Conservation (phyloP, 2,329 filamentous ascomycete species). For the Lecanosticta acicola region DNA sequence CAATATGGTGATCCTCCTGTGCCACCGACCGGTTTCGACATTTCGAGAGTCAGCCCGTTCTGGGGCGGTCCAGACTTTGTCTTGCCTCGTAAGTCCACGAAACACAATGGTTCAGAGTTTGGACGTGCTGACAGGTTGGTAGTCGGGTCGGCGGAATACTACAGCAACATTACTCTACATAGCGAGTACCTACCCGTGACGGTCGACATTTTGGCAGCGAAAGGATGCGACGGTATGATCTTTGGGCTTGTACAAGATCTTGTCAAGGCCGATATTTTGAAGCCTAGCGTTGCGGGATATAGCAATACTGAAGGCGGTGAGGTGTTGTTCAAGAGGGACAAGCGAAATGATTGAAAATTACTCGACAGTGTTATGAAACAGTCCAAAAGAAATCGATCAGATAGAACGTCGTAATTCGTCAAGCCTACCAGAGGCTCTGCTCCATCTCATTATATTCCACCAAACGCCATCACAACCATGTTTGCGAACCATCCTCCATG, state of each 20-base stretch:
- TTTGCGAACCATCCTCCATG: neutral
- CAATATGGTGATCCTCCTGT: conserved; percentile 39
- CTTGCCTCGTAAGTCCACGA: conserved; percentile 32
- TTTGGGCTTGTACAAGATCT: conserved; percentile 51
- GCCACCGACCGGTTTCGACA: conserved; percentile 45
- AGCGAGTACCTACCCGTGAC: conserved; percentile 53
- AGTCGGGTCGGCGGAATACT: conserved; percentile 41
- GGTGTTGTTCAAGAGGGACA: conserved; percentile 31
- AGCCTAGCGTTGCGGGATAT: conserved; percentile 41
- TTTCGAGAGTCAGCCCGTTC: conserved; percentile 45
- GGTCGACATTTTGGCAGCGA: conserved; percentile 53
- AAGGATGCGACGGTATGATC: conserved; percentile 57
- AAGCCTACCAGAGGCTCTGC: neutral
- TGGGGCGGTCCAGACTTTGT: conserved; percentile 46
- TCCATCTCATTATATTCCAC: neutral
- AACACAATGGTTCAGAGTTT: neutral
- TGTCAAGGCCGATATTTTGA: conserved; percentile 45
- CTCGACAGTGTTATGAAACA: neutral
- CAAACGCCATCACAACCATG: neutral
- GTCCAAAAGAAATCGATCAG: neutral
- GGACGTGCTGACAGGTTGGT: neutral
- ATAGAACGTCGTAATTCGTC: neutral
- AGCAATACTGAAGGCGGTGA: conserved; percentile 38
- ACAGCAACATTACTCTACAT: conserved; percentile 45
- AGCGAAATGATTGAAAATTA: neutral